Evolutionary conservation across 2,329 filamentous ascomycete genomes (phyloP), one percentile per base, ranked within the genome.

Genomic region (Aspergillus bombycis): DNA sequence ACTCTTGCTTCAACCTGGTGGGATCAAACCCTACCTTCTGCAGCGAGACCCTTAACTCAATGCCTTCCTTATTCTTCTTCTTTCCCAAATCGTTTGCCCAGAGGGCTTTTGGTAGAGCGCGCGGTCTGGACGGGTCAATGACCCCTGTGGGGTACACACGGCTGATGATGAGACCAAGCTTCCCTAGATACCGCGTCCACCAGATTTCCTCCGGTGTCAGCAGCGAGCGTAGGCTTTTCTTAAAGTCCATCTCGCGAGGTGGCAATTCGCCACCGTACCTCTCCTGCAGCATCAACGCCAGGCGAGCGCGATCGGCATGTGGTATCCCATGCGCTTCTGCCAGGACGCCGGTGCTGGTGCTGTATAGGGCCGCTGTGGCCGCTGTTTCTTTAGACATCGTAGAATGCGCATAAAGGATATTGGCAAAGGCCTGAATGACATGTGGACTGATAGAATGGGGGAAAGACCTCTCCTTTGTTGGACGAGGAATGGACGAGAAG

Each of bases 401-500:
- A 9, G 72, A 65, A 56, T 77, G 74, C 9, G 76, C 63, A 52
- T 74, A 78, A 57, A 78, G 74, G 30, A 69, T 59, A 66, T 77
- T 74, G 14, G 72, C 71, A 57, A 78, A 71, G 4, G 75, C 70
- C 50, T 74, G 70, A 30, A 76, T 55, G 19, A 77, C 59, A 43
- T 73, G 66, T 1, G 69, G 60, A 7, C 55, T 72, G 30, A 77
- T 67, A 1, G 70, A 65, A 14, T 68, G 38, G 0, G 76, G 75
- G 16, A 75, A 66, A 4, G 67, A 67, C 62, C 65, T 64, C 50
- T 62, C 57, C 12, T 61, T 57, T 0, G 57, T 68, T 57, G 61
- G 72, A 16, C 64, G 68, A 9, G 86, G 86, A 1, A 85, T 76
- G 0, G 82, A 75, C 19, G 78, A 74, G 56, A 80, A 73, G 10